Evolutionary conservation across 2,329 filamentous ascomycete species (phyloP).

Genomic region (Pyricularia sp.): DNA sequence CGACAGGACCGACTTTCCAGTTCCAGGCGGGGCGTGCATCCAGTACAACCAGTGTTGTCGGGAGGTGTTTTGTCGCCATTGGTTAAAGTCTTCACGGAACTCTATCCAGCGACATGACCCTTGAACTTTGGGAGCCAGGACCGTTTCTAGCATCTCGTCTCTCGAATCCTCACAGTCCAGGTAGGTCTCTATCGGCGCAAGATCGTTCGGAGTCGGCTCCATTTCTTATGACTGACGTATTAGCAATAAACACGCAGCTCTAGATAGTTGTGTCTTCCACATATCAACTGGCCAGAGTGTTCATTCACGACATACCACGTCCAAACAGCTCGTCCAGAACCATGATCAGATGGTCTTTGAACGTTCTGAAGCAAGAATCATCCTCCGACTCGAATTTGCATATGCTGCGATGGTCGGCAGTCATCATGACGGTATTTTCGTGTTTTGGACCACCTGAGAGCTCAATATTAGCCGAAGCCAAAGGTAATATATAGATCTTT

Average conservation of each 20-base stretch:
- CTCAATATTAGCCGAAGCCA: too few relatives aligned
- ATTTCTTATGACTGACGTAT: not conserved
- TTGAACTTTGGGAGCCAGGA: slow-evolving; percentile 6
- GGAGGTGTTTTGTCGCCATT: slow-evolving; percentile 8
- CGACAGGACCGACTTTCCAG: slow-evolving; percentile 2
- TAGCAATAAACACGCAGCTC: not conserved
- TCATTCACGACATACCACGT: not conserved
- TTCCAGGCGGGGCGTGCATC: not conserved
- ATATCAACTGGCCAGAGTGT: too few relatives aligned
- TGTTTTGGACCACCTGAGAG: not conserved
- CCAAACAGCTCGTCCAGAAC: not conserved
- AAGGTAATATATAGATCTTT: not conserved
- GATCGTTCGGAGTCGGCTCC: not conserved
- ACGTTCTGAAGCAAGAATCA: too few relatives aligned
- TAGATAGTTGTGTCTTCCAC: not conserved
- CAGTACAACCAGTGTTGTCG: not conserved
- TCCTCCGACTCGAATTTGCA: slow-evolving; percentile 18
- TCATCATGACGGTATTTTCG: slow-evolving; percentile 6
- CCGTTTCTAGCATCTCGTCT: slow-evolving; percentile 1
- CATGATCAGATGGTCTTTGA: not conserved
- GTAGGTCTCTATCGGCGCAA: not conserved
- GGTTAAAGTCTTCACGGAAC: slow-evolving; percentile 1
- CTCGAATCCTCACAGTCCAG: not conserved
- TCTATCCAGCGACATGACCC: slow-evolving; percentile 14
- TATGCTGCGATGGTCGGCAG: slow-evolving; percentile 21